phyloP scores from a whole-genome alignment of 2,329 filamentous ascomycete genomes.

The Colletotrichum melonis region DNA sequence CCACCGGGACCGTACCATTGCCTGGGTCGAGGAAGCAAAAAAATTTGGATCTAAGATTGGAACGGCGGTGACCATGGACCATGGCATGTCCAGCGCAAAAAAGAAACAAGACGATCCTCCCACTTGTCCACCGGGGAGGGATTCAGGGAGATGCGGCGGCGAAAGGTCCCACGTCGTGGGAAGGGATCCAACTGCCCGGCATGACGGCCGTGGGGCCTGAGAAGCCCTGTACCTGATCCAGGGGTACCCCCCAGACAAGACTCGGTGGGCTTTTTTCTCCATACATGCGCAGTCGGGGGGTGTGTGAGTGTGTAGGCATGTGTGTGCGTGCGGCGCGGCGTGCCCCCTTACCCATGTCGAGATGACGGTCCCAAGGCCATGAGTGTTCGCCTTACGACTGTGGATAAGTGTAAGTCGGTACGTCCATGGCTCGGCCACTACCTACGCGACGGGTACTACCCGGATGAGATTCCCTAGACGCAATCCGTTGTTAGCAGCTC shows the following conservation, averaged over 20 bases:
- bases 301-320: not conserved
- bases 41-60: conserved; percentile 37
- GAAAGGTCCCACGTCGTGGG: conserved; percentile 34
- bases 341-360: conserved; percentile 17
- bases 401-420: conserved; percentile 10
- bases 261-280: conserved; percentile 20
- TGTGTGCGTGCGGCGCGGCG: not conserved
- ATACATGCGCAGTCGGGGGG: conserved; percentile 19
- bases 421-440: conserved; percentile 8
- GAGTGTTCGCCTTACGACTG: conserved; percentile 30
- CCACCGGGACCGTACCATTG: conserved; percentile 34
- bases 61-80: conserved; percentile 39
- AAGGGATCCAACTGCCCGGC: conserved; percentile 36
- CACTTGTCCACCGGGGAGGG: conserved; percentile 35
- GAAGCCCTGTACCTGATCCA: conserved; percentile 34
- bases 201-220: conserved; percentile 37
- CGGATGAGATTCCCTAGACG: conserved; percentile 9
- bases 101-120: conserved; percentile 38
- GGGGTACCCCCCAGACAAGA: conserved; percentile 30
- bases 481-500: not conserved
- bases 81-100: conserved; percentile 35
- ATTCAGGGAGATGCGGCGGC: conserved; percentile 36
- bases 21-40: conserved; percentile 36
- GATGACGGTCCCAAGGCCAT: conserved; percentile 20
- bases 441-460: conserved; percentile 17